Percentiles rank a stretch among this genome's conserved stretches.
phyloP scores from a whole-genome alignment of 129 eudicot genomes.

The Arctium minus region DNA sequence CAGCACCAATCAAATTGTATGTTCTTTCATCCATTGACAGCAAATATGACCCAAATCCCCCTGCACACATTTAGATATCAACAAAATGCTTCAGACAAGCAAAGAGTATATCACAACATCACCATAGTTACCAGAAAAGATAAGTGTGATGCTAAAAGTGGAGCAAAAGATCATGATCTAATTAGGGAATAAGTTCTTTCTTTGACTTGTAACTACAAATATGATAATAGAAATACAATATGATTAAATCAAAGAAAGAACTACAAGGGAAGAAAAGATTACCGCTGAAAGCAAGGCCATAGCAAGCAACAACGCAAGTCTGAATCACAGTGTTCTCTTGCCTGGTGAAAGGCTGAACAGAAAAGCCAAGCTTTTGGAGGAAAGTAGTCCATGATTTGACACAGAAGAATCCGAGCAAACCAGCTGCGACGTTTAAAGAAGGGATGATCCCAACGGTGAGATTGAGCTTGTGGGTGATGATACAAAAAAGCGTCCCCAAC shows the following conservation, averaged over 20 bases:
- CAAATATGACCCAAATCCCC: constrained; percentile 91
- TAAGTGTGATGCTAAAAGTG: background rate
- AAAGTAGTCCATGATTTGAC: constrained; percentile 76
- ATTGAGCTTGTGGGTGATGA: constrained; percentile 90
- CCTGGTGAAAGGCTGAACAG: constrained; percentile 55
- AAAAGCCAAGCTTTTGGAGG: constrained; percentile 44
- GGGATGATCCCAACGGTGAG: constrained; percentile 95
- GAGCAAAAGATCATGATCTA: background rate
- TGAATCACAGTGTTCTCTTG: constrained; percentile 96
- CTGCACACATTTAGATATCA: constrained; percentile 35
- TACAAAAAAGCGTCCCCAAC: constrained; percentile 71
- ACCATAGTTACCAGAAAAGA: too few relatives aligned
- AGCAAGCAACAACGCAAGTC: constrained; percentile 94
- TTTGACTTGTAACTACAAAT: background rate
- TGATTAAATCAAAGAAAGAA: background rate
- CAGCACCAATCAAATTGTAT: constrained; percentile 79
- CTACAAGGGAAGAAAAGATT: background rate
- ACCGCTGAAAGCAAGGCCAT: constrained; percentile 95
- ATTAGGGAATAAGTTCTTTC: background rate
- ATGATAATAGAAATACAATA: background rate
- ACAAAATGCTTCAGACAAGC: background rate
- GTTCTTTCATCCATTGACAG: constrained; percentile 90
- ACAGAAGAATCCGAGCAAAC: constrained; percentile 78
- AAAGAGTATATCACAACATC: background rate
- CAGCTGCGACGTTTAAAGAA: constrained; percentile 88